Base-by-base conservation (phyloP, 2,329 filamentous ascomycete species). In the Westerdykella sp. region DNA sequence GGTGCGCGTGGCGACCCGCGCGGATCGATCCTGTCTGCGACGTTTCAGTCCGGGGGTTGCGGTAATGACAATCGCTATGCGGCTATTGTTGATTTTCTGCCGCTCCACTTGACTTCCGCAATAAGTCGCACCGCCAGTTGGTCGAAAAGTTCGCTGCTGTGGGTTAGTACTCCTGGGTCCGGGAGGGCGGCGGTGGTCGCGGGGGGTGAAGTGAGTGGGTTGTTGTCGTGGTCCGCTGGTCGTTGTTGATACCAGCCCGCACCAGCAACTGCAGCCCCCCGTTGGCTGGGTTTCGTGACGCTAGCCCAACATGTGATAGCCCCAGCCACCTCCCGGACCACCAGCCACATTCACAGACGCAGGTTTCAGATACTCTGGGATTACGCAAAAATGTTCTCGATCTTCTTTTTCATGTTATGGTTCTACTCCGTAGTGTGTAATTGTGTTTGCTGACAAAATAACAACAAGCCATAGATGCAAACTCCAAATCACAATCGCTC, bases 121-220 rank as follows among this genome's bases (percentile, higher is more conserved):
- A 45, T 34, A 12, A 12, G 9, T 38, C 37, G 43, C 46, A 50
- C 45, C 39, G 43, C 40, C 32, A 9, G 34, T 25, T 37, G 43
- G 41, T 50, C 7, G 25, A 10, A 14, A 11, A 13, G 3, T 14
- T 14, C 16, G 31, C 54, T 60, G 52, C 62, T 65, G 57, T 54
- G 48, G 35, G 54, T 65, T 63, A 63, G 62, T 63, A 46, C 57
- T 63, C 53, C 58, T 53, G 58, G 53, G 36, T 39, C 51, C 51
- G 48, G 42, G 45, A 43, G 45, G 50, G 46, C 39, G 32, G 40
- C 28, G 40, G 54, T 53, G 42, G 53, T 51, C 43, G 25, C 25
- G 25, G 25, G 25, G 4, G 25, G 25, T 10, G 25, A 28, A 9
- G 25, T 28, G 25, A 28, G 25, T 12, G 51, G 50, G 50, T 54